Evolutionary conservation across 2,329 filamentous ascomycete genomes (phyloP).

Genomic region (Phaeosphaeriaceae sp.): DNA sequence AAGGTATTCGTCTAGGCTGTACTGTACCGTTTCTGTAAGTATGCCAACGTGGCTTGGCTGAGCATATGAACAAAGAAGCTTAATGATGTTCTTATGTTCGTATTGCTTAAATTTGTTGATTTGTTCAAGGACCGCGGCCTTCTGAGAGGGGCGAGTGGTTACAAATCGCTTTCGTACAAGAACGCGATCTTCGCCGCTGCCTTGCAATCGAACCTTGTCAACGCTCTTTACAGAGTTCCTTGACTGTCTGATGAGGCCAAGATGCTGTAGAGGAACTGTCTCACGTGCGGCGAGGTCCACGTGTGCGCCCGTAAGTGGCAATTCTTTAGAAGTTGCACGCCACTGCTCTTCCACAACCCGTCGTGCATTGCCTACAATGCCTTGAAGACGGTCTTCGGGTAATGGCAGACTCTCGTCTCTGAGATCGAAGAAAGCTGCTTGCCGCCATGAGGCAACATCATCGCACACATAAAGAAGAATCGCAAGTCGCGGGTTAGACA

Average conservation of each 20-base stretch:
- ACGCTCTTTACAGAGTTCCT: conserved; percentile 45
- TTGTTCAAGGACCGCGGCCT: conserved; percentile 43
- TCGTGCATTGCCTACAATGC: conserved; percentile 47
- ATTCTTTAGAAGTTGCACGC: conserved; percentile 49
- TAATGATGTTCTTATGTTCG: conserved; percentile 49
- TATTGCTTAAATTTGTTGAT: conserved; percentile 47
- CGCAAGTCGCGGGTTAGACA: conserved; percentile 47
- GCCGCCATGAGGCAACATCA: conserved; percentile 47
- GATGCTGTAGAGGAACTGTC: conserved; percentile 45
- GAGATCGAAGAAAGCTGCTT: conserved; percentile 47
- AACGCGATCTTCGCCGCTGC: conserved; percentile 41
- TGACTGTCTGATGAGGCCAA: conserved; percentile 38
- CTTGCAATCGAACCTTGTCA: conserved; percentile 44
- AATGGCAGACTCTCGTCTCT: conserved; percentile 48
- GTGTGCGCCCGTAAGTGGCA: conserved; percentile 45
- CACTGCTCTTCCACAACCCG: conserved; percentile 49
- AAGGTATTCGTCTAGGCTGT: conserved; percentile 48
- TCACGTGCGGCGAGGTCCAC: conserved; percentile 47
- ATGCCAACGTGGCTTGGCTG: conserved; percentile 47
- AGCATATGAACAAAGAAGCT: conserved; percentile 47
- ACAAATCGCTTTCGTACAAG: conserved; percentile 48
- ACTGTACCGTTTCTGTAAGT: conserved; percentile 41
- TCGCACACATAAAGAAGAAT: conserved; percentile 49
- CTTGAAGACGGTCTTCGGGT: conserved; percentile 44
- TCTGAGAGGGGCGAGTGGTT: conserved; percentile 43